Evolutionary conservation across 257 asterid species (phyloP), one percentile per base, ranked within the genome.

Genomic region (Leonotis leonurus): DNA sequence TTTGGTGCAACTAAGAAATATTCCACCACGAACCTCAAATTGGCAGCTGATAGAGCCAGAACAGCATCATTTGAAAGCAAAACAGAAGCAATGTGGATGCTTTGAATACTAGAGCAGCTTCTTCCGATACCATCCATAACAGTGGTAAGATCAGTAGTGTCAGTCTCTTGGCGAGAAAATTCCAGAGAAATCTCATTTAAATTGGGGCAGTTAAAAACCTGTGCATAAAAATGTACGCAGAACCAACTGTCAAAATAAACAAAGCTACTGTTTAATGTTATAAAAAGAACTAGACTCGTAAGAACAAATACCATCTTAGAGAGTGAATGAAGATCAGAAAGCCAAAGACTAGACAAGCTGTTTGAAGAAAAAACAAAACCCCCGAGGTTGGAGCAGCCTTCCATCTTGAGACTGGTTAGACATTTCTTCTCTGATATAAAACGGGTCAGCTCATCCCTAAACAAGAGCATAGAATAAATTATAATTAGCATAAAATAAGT

Each of bases 361-460:
- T 81, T 66, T 9, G 99, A 94, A 69, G 82, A 81, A 71, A 90
- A 77, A 50, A 67, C 48, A 62, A 94, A 69, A 25, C 86, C 78
- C 49, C 99, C 99, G 12, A 93, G 84, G 74, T 79, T 82, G 49
- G 73, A 78, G 71, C 97, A 90, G n/a, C 99, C 97, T 78, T 94
- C 97, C 95, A 94, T 75, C 78, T 87, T 94, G 75, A 94, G 95
- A 72, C 80, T 85, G 61, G 87, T 76, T 36, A 90, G 86, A 62
- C 85, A 84, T 73, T 85, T 83, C 77, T 80, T 87, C 25, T 87
- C 95, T 11, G 92, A 79, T 46, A 90, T 80, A 65, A 93, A 89
- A 16, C 95, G 95, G 40, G 89, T 77, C 80, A 93, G 80, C 44
- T 89, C 97, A 40, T 90, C 96, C 86, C 99, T 94, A 82, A 72